Conservation (phyloP, 495 filamentous ascomycete genomes). For the Collariella sp. region DNA sequence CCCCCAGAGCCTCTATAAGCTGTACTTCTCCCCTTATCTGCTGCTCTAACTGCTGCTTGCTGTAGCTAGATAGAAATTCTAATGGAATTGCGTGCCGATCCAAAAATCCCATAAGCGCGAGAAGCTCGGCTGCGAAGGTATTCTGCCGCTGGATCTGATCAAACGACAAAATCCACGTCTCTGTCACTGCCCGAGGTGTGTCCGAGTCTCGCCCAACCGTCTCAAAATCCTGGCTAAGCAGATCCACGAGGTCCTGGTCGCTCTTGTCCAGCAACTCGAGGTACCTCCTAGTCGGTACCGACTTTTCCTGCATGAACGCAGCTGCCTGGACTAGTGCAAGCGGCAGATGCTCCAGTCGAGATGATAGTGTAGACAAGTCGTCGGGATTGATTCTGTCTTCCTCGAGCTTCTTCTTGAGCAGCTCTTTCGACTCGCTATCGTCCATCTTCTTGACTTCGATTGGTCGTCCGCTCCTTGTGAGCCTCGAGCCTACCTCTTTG, state of each 20-base stretch:
- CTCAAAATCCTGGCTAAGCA: conserved; percentile 22
- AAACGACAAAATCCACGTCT: conserved; percentile 35
- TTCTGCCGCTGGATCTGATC: conserved; percentile 32
- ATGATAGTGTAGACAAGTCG: conserved; percentile 24
- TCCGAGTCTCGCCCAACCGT: conserved; percentile 22
- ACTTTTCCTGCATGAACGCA: conserved; percentile 40
- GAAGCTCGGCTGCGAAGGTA: conserved; percentile 33
- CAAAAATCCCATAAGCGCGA: conserved; percentile 40
- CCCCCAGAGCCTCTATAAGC: conserved; percentile 30
- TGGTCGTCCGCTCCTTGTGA: conserved; percentile 9
- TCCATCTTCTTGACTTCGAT: conserved; percentile 30
- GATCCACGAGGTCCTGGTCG: conserved; percentile 17
- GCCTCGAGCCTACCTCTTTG: conserved; percentile 20
- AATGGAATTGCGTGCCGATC: conserved; percentile 37
- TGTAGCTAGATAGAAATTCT: conserved; percentile 23
- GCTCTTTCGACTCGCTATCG: conserved; percentile 16
- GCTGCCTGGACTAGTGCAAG: conserved; percentile 44
- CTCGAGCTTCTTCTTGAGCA: conserved; percentile 12
- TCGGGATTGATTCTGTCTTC: neutral
- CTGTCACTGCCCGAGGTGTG: conserved; percentile 25
- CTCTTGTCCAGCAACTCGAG: conserved; percentile 25
- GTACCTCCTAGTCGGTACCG: conserved; percentile 24
- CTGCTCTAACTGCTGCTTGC: conserved; percentile 8
- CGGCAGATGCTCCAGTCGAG: conserved; percentile 34
- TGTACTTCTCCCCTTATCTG: conserved; percentile 11